These are phyloP conservation scores for Leavenworthia alabamica DNA, from an alignment of 345 rosid species.

Conservation along the genomic window DNA sequence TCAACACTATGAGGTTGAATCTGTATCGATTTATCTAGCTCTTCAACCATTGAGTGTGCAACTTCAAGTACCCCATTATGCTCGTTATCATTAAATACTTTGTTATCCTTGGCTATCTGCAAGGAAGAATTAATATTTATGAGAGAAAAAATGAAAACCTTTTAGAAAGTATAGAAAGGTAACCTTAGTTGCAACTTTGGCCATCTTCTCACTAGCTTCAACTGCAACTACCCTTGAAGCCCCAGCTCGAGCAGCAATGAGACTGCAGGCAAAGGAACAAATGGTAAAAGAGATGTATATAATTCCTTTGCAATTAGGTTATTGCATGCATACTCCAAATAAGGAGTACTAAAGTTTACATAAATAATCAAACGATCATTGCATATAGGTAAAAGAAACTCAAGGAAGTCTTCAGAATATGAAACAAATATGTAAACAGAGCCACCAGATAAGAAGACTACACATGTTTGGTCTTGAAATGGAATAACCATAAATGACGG, in stretches of 20 bases:
- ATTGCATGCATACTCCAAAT: not conserved
- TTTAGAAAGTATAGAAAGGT: slow-evolving; percentile 10
- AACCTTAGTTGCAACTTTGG: slow-evolving; percentile 86
- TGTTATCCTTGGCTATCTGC: slow-evolving; percentile 83
- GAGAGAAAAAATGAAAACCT: not conserved
- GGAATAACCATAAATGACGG: not conserved
- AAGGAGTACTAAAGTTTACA: not conserved
- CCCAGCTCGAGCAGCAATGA: slow-evolving; percentile 89
- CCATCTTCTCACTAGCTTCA: slow-evolving; percentile 96
- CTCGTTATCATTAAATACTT: slow-evolving; percentile 35
- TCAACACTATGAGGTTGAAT: slow-evolving; percentile 72
- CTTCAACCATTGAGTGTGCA: slow-evolving; percentile 82
- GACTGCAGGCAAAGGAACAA: slow-evolving; percentile 38
- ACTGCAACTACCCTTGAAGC: slow-evolving; percentile 88
- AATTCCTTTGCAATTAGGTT: not conserved
- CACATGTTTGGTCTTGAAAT: not conserved
- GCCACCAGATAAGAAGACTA: not conserved
- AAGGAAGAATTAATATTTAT: not conserved
- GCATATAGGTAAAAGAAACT: not conserved
- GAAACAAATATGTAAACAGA: not conserved
- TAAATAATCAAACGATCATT: not conserved
- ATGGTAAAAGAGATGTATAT: slow-evolving; percentile 5
- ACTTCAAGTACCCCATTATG: slow-evolving; percentile 63
- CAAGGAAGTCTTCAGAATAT: not conserved
- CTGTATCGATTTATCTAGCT: slow-evolving; percentile 46